Conservation (phyloP, 139 green algal species). For the Tetradesmus obliquus region DNA sequence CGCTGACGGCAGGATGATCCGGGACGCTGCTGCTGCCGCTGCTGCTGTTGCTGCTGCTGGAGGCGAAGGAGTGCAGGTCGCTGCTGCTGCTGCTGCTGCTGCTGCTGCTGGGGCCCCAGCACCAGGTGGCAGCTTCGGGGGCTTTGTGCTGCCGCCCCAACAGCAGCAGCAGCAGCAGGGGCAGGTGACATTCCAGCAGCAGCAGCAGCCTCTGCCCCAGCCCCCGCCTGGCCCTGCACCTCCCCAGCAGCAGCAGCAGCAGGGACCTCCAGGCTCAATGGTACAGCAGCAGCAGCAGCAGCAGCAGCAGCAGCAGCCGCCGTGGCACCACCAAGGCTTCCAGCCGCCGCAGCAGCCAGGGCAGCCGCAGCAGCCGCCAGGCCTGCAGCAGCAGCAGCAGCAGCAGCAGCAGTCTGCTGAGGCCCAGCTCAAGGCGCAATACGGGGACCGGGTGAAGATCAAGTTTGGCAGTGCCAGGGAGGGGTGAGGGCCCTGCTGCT, state of each 20-base stretch:
- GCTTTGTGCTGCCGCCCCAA: neutral
- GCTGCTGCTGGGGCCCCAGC: neutral
- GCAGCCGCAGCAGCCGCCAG: slow-evolving; percentile 8
- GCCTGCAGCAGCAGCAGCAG: neutral
- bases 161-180: neutral
- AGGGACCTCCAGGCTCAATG: neutral
- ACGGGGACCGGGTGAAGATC: neutral
- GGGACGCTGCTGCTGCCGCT: neutral
- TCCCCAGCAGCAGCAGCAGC: slow-evolving; percentile 15
- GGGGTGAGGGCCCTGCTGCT: neutral
- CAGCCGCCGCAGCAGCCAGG: slow-evolving; percentile 4
- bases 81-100: neutral
- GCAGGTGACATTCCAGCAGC: neutral
- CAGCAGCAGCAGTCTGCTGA: neutral
- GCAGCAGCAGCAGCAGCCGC: neutral
- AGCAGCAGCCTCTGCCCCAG: neutral
- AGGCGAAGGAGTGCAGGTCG: neutral
- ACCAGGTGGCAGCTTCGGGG: neutral
- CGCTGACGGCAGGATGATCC: no score
- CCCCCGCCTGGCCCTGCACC: neutral
- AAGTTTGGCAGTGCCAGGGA: neutral
- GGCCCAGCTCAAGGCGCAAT: neutral
- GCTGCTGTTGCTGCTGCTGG: neutral
- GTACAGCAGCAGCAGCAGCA: neutral
- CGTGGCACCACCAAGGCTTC: neutral